phyloP scores from a whole-genome alignment of 352 stramenopile species.

The Phytopythium vexans region DNA sequence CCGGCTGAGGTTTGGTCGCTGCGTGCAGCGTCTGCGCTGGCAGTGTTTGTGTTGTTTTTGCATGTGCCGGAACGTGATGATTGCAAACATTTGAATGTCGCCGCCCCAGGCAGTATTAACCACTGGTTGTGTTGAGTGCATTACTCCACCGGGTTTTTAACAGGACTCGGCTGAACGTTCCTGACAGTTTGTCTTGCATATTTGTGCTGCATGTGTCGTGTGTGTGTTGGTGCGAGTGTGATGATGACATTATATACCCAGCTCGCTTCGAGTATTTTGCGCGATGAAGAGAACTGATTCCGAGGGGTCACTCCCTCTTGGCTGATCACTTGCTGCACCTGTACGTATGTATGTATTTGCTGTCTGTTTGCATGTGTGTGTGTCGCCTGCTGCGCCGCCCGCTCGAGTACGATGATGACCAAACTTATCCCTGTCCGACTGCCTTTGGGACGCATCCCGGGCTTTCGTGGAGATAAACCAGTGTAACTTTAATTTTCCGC shows the following conservation, averaged over 20 bases:
- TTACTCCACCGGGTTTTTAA: slow-evolving; percentile 77
- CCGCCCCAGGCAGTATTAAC: slow-evolving; percentile 85
- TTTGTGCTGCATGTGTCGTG: slow-evolving; percentile 3
- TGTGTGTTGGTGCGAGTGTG: slow-evolving; percentile 42
- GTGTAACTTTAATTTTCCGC: slow-evolving; percentile 86
- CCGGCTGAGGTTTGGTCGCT: too few species aligned
- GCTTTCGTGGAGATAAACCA: slow-evolving; percentile 81
- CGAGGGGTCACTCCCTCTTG: slow-evolving; percentile 88
- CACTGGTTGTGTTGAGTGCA: slow-evolving; percentile 79
- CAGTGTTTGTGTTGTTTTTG: slow-evolving; percentile 4
- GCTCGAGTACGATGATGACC: slow-evolving; percentile 72
- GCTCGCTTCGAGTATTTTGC: slow-evolving; percentile 82
- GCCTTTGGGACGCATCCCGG: slow-evolving; percentile 72
- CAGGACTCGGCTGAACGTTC: slow-evolving; percentile 86
- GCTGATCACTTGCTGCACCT: slow-evolving; percentile 62
- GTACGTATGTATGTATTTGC: slow-evolving; percentile 6
- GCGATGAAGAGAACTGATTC: slow-evolving; percentile 88
- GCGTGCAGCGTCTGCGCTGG: too few species aligned
- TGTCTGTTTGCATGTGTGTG: slow-evolving; percentile 10
- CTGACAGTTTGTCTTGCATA: slow-evolving; percentile 6
- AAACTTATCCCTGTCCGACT: slow-evolving; percentile 89
- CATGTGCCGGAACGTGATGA: slow-evolving; percentile 68
- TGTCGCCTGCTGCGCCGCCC: slow-evolving; percentile 12
- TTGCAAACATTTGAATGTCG: slow-evolving; percentile 86
- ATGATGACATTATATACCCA: slow-evolving; percentile 89